Evolutionary conservation across 306 rosid species (phyloP).

Genomic region (Vigna trinervia): DNA sequence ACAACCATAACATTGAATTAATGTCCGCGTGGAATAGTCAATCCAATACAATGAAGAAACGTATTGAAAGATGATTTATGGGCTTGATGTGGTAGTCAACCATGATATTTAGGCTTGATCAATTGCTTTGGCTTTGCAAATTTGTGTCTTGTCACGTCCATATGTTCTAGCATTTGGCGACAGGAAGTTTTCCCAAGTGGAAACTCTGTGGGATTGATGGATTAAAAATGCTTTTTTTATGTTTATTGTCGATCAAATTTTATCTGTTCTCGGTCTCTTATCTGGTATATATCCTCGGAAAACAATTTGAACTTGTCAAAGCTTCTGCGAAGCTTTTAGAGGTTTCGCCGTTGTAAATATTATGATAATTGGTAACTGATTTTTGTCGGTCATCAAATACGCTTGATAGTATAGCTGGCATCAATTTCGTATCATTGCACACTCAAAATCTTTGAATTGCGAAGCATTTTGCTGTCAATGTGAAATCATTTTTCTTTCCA

Average conservation of each 20-base stretch:
- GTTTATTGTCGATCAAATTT: neutral
- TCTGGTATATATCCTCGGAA: neutral
- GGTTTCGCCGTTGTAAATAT: neutral
- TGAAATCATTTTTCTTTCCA: constrained; percentile 31
- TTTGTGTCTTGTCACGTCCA: constrained; percentile 28
- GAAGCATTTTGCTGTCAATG: constrained; percentile 6
- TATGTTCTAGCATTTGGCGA: constrained; percentile 43
- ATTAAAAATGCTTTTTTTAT: neutral
- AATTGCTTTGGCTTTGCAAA: constrained; percentile 26
- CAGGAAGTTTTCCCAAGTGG: constrained; percentile 37
- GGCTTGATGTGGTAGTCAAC: constrained; percentile 21
- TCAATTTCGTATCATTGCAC: constrained; percentile 12
- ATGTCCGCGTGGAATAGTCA: neutral
- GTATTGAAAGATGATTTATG: constrained; percentile 32
- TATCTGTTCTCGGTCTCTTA: neutral
- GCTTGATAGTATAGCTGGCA: neutral
- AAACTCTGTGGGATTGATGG: neutral
- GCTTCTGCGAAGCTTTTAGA: neutral
- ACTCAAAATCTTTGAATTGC: constrained; percentile 25
- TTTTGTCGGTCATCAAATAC: neutral
- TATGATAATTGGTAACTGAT: neutral
- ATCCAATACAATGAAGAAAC: neutral
- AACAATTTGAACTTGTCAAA: neutral
- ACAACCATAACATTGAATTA: neutral
- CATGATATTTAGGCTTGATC: constrained; percentile 28